Conservation (phyloP, 2,329 filamentous ascomycete species). For the Fusarium siculi region DNA sequence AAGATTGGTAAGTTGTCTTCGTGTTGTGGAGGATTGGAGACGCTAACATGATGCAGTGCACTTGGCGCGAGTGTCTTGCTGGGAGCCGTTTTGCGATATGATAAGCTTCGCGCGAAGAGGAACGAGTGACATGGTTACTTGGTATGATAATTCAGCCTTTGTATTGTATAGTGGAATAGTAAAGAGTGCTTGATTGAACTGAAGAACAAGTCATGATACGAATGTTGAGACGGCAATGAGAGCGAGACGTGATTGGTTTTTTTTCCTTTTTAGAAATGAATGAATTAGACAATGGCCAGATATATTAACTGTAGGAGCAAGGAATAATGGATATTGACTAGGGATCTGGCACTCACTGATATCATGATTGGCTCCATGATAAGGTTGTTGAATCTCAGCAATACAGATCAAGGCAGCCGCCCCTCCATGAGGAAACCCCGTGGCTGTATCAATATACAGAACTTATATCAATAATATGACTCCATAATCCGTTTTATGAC, state of each 20-base stretch:
- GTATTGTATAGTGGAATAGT: no score
- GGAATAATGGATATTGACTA: background rate
- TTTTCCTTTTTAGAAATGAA: accelerated
- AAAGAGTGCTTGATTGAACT: accelerated
- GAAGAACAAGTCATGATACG: background rate
- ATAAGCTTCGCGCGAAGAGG: background rate
- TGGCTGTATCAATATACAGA: accelerated
- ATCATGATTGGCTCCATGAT: background rate
- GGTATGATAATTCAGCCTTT: accelerated
- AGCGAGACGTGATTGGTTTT: accelerated
- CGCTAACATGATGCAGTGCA: background rate
- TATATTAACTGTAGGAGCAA: accelerated
- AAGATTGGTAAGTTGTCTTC: background rate
- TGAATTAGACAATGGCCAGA: accelerated
- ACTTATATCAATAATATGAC: no score
- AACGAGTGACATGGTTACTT: accelerated
- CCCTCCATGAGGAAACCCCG: accelerated
- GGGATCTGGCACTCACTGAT: accelerated
- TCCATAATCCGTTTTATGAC: no score
- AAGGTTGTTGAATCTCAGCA: background rate
- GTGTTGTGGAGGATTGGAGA: accelerated
- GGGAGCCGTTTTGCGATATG: conserved; percentile 1
- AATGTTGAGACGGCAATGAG: background rate
- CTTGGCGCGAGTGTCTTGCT: conserved; percentile 3
- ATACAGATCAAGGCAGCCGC: background rate